Evolutionary conservation across 768 basidiomycete species (phyloP).

Genomic region (Suillus spraguei): DNA sequence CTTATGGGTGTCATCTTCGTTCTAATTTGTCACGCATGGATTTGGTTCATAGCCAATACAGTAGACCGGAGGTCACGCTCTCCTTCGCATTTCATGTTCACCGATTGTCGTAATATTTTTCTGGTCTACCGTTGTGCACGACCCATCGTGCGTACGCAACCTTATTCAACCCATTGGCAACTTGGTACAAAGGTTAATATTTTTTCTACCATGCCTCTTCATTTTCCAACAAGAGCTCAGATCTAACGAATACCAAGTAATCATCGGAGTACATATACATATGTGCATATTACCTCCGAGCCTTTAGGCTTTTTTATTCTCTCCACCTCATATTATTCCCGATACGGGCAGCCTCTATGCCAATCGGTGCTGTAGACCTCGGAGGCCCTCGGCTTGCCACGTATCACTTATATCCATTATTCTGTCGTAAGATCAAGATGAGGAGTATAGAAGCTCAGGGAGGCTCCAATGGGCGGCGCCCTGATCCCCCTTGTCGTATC

Average conservation of each 20-base stretch:
- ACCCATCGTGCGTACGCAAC: neutral
- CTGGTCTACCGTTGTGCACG: neutral
- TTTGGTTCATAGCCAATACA: conserved; percentile 66
- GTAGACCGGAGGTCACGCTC: conserved; percentile 44
- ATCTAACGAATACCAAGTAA: neutral
- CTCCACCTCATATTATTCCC: conserved; percentile 21
- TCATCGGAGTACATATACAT: conserved; percentile 1
- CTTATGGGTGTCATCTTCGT: conserved; percentile 30
- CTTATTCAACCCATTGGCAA: neutral
- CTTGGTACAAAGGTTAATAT: neutral
- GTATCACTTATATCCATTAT: conserved; percentile 1
- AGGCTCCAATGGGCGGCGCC: neutral
- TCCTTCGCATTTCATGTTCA: conserved; percentile 18
- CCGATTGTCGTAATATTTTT: conserved; percentile 2
- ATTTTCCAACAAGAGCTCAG: neutral
- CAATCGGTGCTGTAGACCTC: neutral
- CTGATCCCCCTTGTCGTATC: too few species aligned
- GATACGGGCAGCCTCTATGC: conserved; percentile 15
- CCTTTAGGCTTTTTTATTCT: conserved; percentile 32
- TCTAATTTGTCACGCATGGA: conserved; percentile 36
- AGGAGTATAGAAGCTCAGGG: neutral
- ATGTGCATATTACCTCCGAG: conserved; percentile 13
- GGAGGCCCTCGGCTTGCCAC: conserved; percentile 3
- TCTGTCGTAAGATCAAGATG: neutral
- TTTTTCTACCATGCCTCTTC: neutral